phyloP scores from a whole-genome alignment of 306 rosid genomes.

The Cicer cuneatum region DNA sequence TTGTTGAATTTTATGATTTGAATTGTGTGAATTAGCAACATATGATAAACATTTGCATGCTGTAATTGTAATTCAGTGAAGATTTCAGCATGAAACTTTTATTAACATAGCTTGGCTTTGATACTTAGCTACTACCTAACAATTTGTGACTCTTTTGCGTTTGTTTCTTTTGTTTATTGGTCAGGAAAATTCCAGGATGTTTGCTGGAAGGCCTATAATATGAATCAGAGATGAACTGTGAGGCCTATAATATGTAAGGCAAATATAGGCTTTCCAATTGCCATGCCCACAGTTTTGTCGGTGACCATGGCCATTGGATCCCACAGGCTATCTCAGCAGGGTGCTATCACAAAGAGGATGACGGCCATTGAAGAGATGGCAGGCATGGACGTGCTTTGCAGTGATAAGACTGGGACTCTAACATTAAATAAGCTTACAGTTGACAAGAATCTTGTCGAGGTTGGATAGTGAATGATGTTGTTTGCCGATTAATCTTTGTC shows the following conservation, averaged over 20 bases:
- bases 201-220: no score
- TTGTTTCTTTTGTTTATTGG: slow-evolving; percentile 2
- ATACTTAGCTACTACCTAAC: neutral
- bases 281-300: slow-evolving; percentile 98
- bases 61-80: slow-evolving; percentile 2
- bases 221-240: no score
- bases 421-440: slow-evolving; percentile 90
- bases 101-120: neutral
- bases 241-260: no score
- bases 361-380: slow-evolving; percentile 99
- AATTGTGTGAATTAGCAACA: slow-evolving; percentile 17
- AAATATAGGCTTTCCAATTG: no score
- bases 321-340: slow-evolving; percentile 97
- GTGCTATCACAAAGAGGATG: slow-evolving; percentile 99
- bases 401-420: slow-evolving; percentile 97
- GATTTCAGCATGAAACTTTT: slow-evolving; percentile 5
- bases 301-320: slow-evolving; percentile 99
- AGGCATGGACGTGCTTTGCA: slow-evolving; percentile 99
- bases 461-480: slow-evolving; percentile 45
- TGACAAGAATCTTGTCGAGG: slow-evolving; percentile 95
- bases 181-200: slow-evolving; percentile 83
- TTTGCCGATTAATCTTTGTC: slow-evolving; percentile 31
- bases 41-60: neutral
- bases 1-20: slow-evolving; percentile 7
- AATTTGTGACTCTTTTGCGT: slow-evolving; percentile 32